Base-by-base conservation (phyloP, 306 rosid genomes). In the Corylus avellana region DNA sequence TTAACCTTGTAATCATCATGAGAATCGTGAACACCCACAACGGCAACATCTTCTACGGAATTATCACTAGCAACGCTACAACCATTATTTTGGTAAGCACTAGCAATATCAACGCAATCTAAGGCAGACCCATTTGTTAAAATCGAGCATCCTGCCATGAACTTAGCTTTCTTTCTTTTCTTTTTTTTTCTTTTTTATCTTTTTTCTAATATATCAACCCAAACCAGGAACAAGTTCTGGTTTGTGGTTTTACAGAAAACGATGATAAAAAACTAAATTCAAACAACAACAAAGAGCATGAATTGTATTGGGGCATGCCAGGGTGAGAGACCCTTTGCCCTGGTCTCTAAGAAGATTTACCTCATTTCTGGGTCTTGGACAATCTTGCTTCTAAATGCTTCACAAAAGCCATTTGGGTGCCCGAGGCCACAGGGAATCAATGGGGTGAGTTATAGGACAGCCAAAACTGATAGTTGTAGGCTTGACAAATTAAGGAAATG, bases 91-190 rank as follows among this genome's bases (percentile, higher is more conserved):
- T 53, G 79, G 81, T 48, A 71, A 20, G 78, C 77, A 25, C 78
- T 85, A 72, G n/a, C 70, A 70, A 56, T 72, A 70, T 92, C 87
- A 58, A 64, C 49, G 79, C 86, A 86, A 80, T 90, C 91, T 67
- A 80, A 62, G 74, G 79, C 82, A 66, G 89, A 84, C 81, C 85
- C 90, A 80, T 90, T 85, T 20, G 88, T 75, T 56, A 86, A 67
- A 85, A 47, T 63, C 59, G 90, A 83, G 86, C 92, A 87, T 79
- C 82, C 88, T 83, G 87, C 98, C 97, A 92, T 91, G 77, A 88
- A 88, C 85, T 74, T 79, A n/a, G 77, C 82, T 75, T 79, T 69
- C 67, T 74, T 79, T 74, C 73, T 42, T 4, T 29, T 27, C 68
- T 12, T 12, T 56, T 11, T 62, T 1, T 32, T 27, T 62, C 2